A percentile compares a stretch with the other conserved stretches of the same genome.
Conservation (phyloP, 768 basidiomycete species). For the Mycena rosella region DNA sequence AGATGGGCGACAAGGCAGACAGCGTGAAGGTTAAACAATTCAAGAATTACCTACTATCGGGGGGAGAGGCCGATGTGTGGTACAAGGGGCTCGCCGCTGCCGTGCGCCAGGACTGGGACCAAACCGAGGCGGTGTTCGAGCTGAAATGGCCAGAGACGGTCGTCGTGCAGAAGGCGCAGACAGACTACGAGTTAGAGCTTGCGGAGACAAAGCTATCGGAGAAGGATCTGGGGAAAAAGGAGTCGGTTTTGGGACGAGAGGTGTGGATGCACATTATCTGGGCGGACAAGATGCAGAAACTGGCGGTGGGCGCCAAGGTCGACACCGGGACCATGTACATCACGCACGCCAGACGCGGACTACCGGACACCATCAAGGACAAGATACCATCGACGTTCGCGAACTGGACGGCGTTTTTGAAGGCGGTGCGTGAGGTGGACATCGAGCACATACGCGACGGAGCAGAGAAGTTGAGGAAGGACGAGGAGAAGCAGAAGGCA, state of each 20-base stretch:
- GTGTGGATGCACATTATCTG: slow-evolving; percentile 1
- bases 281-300: not conserved
- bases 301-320: not conserved
- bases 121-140: not conserved
- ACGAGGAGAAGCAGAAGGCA: not conserved
- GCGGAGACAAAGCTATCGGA: not conserved
- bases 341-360: not conserved
- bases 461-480: not conserved
- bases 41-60: not conserved
- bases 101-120: not conserved
- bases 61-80: not conserved
- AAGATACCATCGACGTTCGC: not conserved
- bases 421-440: slow-evolving; percentile 4
- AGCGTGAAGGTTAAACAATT: not conserved
- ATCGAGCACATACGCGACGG: not conserved
- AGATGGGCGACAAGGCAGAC: not conserved
- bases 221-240: slow-evolving; percentile 8
- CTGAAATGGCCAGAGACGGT: not conserved
- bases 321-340: not conserved
- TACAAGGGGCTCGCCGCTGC: not conserved
- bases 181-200: not conserved
- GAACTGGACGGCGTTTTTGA: not conserved
- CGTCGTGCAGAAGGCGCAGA: not conserved
- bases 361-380: not conserved
- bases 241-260: not conserved